Percentiles rank a stretch among this genome's conserved stretches.
These are phyloP conservation scores for Tuber microsphaerosporum DNA, from an alignment of 495 filamentous ascomycete genomes.

Conservation along the genomic window DNA sequence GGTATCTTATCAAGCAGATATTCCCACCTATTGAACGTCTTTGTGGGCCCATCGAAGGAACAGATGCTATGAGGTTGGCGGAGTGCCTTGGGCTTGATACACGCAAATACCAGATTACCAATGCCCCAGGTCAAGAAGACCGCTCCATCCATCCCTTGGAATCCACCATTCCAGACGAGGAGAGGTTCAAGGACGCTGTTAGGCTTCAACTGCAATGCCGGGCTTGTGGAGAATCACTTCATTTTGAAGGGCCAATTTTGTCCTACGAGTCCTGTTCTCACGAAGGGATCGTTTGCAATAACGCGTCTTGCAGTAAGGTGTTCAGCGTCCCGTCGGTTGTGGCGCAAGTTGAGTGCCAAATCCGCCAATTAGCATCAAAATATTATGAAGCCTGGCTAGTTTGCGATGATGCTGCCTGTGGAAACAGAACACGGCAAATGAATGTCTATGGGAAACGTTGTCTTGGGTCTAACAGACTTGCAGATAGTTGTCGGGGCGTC, in stretches of 20 bases:
- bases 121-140: conserved; percentile 51
- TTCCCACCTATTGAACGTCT: conserved; percentile 97
- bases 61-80: conserved; percentile 76
- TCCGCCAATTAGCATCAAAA: conserved; percentile 64
- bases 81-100: conserved; percentile 89
- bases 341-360: conserved; percentile 76
- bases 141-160: conserved; percentile 77
- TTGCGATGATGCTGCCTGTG: conserved; percentile 81
- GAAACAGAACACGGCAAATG: conserved; percentile 81
- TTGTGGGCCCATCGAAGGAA: conserved; percentile 89
- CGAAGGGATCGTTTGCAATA: conserved; percentile 66
- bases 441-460: conserved; percentile 86
- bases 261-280: conserved; percentile 57
- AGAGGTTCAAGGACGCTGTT: conserved; percentile 73
- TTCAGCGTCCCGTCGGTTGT: conserved; percentile 67
- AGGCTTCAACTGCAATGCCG: conserved; percentile 73
- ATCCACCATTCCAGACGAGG: conserved; percentile 80
- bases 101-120: conserved; percentile 71
- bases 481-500: conserved; percentile 69
- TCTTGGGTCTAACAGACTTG: conserved; percentile 75
- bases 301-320: conserved; percentile 53
- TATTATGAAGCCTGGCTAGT: conserved; percentile 91
- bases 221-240: conserved; percentile 61
- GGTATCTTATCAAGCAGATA: conserved; percentile 96
- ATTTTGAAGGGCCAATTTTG: conserved; percentile 64